These are phyloP conservation scores for Solanum aculeatissimum DNA, from an alignment of 305 asterid genomes.

Conservation along the genomic window DNA sequence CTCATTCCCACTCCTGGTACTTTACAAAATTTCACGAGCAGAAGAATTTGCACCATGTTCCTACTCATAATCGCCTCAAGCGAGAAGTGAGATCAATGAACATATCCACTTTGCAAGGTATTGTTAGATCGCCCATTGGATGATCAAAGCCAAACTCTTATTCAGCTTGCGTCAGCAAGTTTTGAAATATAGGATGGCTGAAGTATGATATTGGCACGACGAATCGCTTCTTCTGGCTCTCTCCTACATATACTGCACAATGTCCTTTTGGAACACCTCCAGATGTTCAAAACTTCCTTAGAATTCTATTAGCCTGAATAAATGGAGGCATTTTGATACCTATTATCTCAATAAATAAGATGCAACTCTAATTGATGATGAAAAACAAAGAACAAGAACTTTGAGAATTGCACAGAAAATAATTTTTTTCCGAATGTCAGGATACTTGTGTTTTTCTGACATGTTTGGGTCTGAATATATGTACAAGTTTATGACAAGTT, in stretches of 20 bases:
- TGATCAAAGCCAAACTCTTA: not conserved
- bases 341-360: not conserved
- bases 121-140: not conserved
- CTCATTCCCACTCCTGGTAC: not conserved
- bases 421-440: not conserved
- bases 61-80: not conserved
- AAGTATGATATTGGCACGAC: not conserved
- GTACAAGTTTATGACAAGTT: not conserved
- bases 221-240: not conserved
- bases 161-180: not conserved
- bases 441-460: not conserved
- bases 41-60: not conserved
- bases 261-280: not conserved
- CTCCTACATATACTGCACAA: not conserved
- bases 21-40: not conserved
- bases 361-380: not conserved
- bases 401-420: not conserved
- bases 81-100: not conserved
- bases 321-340: not conserved
- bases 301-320: not conserved
- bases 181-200: not conserved
- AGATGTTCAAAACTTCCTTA: not conserved
- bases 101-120: not conserved
- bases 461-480: not conserved
- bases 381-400: not conserved